These are phyloP conservation scores for Logfia minima DNA, from an alignment of 129 eudicot genomes.

Conservation along the genomic window DNA sequence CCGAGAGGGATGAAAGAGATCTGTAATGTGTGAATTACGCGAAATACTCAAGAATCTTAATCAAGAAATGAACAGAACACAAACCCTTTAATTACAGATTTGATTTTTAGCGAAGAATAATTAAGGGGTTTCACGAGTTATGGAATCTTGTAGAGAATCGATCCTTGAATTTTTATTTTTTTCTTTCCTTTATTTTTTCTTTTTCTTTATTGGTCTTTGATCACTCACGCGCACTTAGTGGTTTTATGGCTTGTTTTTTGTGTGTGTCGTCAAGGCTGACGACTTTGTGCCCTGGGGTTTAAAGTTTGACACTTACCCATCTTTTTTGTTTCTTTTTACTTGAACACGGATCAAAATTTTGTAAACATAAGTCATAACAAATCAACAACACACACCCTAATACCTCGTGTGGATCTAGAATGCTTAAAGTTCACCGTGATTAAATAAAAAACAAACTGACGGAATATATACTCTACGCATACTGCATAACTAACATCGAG, in stretches of 20 bases:
- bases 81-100: not conserved
- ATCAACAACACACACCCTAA: too few relatives aligned
- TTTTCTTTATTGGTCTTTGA: not conserved
- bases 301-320: not conserved
- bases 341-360: too few relatives aligned
- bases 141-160: constrained; percentile 28
- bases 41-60: not conserved
- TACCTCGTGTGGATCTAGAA: not conserved
- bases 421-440: not conserved
- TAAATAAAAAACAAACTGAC: not conserved
- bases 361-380: too few relatives aligned
- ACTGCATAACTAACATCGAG: not conserved
- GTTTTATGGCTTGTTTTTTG: constrained; percentile 22
- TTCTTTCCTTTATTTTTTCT: constrained; percentile 4
- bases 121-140: constrained; percentile 29
- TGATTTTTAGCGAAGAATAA: constrained; percentile 16
- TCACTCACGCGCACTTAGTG: constrained; percentile 15
- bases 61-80: not conserved
- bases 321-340: too few relatives aligned
- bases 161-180: constrained; percentile 22
- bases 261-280: constrained; percentile 20
- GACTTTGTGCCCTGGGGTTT: constrained; percentile 10
- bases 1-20: constrained; percentile 12
- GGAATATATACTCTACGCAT: not conserved
- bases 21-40: constrained; percentile 28